phyloP scores from a whole-genome alignment of 148 eudicot genomes.

The Fagopyrum homotropicum region DNA sequence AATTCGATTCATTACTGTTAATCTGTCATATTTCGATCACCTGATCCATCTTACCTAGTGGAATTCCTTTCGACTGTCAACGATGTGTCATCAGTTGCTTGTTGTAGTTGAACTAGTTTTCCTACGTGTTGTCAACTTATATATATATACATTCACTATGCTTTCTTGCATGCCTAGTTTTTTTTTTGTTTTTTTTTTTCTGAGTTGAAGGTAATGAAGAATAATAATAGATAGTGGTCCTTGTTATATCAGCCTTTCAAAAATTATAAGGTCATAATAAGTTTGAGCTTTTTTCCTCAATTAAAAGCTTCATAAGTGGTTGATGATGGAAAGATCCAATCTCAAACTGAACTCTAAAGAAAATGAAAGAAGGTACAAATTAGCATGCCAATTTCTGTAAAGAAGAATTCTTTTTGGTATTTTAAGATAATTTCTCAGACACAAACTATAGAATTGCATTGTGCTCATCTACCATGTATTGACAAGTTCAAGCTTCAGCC shows the following conservation, averaged over 20 bases:
- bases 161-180: background rate
- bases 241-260: background rate
- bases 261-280: background rate
- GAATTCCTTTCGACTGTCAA: background rate
- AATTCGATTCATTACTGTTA: background rate
- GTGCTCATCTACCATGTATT: background rate
- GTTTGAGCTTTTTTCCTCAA: background rate
- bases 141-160: background rate
- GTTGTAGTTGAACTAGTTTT: background rate
- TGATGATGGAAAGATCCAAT: slow-evolving; percentile 9
- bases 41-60: background rate
- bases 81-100: background rate
- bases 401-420: background rate
- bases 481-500: background rate
- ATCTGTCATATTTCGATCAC: background rate
- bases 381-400: background rate
- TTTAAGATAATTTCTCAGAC: background rate
- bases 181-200: too few relatives aligned
- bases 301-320: background rate
- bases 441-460: too few relatives aligned
- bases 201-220: background rate
- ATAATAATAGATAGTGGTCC: background rate
- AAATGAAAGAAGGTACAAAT: background rate
- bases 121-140: slow-evolving; percentile 6
- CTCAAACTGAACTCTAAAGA: background rate